A percentile compares a stretch with the other conserved stretches of the same genome.
phyloP scores from a whole-genome alignment of 345 rosid species.

The Cardamine chenopodiifolia region DNA sequence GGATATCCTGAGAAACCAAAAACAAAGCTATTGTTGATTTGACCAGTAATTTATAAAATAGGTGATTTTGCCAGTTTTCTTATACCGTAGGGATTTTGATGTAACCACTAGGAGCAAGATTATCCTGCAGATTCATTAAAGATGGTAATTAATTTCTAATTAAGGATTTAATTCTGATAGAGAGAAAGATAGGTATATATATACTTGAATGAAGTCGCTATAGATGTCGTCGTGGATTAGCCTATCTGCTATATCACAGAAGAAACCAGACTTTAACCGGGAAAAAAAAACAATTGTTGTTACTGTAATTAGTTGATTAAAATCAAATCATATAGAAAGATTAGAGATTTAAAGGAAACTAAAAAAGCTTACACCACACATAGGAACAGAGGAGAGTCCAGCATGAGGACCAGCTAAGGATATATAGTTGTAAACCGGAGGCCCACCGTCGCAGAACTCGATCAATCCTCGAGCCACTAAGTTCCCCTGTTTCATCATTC shows the following conservation, averaged over 20 bases:
- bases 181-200: neutral
- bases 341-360: no score
- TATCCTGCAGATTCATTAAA: constrained; percentile 34
- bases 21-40: neutral
- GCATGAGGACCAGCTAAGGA: constrained; percentile 98
- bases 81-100: constrained; percentile 42
- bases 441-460: constrained; percentile 83
- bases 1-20: constrained; percentile 29
- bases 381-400: constrained; percentile 94
- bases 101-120: constrained; percentile 42
- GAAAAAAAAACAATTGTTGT: neutral
- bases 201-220: constrained; percentile 80
- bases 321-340: neutral
- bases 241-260: constrained; percentile 62
- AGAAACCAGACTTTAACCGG: constrained; percentile 61
- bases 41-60: neutral
- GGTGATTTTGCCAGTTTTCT: no score
- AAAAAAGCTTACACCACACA: constrained; percentile 72
- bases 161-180: neutral
- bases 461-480: constrained; percentile 85
- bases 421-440: constrained; percentile 78
- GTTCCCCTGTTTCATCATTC: constrained; percentile 66
- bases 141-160: neutral
- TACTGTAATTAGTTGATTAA: neutral
- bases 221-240: constrained; percentile 70